Base-by-base conservation (phyloP, 1,284 basidiomycete species). In the Agaricales sp. region DNA sequence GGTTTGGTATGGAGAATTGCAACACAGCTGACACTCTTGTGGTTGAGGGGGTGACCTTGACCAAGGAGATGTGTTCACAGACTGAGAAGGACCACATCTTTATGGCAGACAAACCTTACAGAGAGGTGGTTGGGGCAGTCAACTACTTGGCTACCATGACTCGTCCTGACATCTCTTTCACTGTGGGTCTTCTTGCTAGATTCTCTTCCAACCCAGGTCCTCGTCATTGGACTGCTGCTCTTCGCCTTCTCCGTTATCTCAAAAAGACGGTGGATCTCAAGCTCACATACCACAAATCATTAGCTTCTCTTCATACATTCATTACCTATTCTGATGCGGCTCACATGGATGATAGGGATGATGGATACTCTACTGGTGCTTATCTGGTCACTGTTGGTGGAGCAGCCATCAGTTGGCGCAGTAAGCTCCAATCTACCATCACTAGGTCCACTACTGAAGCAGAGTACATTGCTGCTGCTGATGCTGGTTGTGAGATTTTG, bases 241-340 rank as follows among this genome's bases (percentile, higher is more conserved):
- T 68, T 51, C 62, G 58, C 24, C 45, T 70, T 1, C 50, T 69
- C 2, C 46, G 61, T 0, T 70, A 68, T 50, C 53, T 68, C 13
- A 57, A 59, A 21, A 59, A 58, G 1, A 68, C 66, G 0, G 35
- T 52, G 8, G 51, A 63, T 16, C 50, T 41, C 43, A 52, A 53
- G 37, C 50, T 63, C 4, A 51, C 47, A 23, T 62, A 59, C 39
- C 52, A 48, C n/a, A 41, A 47, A 22, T 44, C 50, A n/a, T 35
- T 14, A 16, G 22, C 16, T 12, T 21, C 50, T 19, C 39, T 22
- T 39, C n/a, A n/a, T n/a, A 38, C 53, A 12, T 58, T 57, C 47
- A 46, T 46, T 25, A 46, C 51, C n/a, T 60, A 54, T 49, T 50
- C 45, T 39, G 61, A 61, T 53, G 58, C 61, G 4, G 54, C n/a